Evolutionary conservation across 2,329 filamentous ascomycete species (phyloP), one percentile per base, ranked within the genome.

Genomic region (Sphaerostilbella broomeana): DNA sequence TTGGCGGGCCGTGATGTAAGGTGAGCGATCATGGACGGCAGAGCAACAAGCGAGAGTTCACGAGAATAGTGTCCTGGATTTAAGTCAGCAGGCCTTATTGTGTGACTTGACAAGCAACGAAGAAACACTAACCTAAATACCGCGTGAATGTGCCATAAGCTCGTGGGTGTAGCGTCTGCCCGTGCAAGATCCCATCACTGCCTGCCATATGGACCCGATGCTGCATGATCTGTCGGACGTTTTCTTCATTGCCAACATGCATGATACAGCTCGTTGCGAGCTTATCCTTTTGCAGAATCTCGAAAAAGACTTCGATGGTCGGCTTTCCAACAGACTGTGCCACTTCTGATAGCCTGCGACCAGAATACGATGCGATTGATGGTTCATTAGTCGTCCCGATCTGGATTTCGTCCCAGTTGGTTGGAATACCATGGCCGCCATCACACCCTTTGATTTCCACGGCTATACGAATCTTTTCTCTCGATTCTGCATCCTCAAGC

Each of bases 321-420:
- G 39, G 25, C 19, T 41, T 51, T 19, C 29, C 37, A 0, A 40
- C 10, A 4, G 43, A 37, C 7, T 38, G 18, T 13, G 50, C 50
- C 4, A 51, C 42, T 13, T 51, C 50, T 21, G 43, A 43, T 2
- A 52, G 26, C n/a, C 42, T 41, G 15, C 43, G 41, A 3, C 50
- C 50, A 2, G 50, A 49, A 19, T 47, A 52, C 4, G 39, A 45
- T 8, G 35, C 24, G 6, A 52, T 15, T 4, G 40, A 36, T 4
- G 40, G 26, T 16, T 51, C 37, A 15, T 24, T 35, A 2, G 46
- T 46, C 5, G 40, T 48, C 12, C 49, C 49, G 28, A 52, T 35
- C 42, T 52, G 50, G 19, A 52, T 52, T 25, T 51, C 50, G 11
- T 51, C 50, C 50, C 50, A 52, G 31, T 51, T 52, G 7, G 50